phyloP scores from a whole-genome alignment of 163 green algal species.

The Scenedesmus sp. region DNA sequence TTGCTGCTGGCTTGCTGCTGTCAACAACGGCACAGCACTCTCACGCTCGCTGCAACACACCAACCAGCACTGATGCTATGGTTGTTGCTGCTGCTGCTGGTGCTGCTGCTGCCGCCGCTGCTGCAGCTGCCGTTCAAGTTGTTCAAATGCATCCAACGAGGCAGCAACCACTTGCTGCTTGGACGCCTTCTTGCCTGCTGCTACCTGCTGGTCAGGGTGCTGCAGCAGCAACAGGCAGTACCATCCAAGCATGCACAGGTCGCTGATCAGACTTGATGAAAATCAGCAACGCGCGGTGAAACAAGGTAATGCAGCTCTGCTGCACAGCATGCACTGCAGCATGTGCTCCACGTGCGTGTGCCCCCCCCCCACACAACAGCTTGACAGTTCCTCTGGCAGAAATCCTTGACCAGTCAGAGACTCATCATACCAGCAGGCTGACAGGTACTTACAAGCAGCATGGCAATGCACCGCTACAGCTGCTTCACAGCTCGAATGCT shows the following conservation, averaged over 20 bases:
- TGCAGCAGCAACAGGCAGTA: neutral
- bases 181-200: conserved; percentile 14
- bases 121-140: conserved; percentile 51
- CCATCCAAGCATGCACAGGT: neutral
- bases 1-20: neutral
- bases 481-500: neutral
- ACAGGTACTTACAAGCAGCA: too few species aligned
- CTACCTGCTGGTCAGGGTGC: neutral
- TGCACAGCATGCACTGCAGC: neutral
- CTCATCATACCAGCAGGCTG: too few species aligned
- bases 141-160: conserved; percentile 48
- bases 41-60: neutral
- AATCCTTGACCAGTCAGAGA: too few species aligned
- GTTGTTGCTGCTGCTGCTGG: conserved; percentile 37
- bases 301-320: too few species aligned
- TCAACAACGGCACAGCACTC: neutral
- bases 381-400: too few species aligned
- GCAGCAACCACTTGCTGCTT: conserved; percentile 22
- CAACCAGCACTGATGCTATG: neutral
- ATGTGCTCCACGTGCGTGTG: neutral
- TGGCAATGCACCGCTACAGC: neutral
- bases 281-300: too few species aligned
- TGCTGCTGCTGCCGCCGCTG: conserved; percentile 1
- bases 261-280: too few species aligned
- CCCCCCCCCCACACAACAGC: too few species aligned